These are phyloP conservation scores for Botryotinia convoluta DNA, from an alignment of 2,329 filamentous ascomycete species.

Conservation along the genomic window DNA sequence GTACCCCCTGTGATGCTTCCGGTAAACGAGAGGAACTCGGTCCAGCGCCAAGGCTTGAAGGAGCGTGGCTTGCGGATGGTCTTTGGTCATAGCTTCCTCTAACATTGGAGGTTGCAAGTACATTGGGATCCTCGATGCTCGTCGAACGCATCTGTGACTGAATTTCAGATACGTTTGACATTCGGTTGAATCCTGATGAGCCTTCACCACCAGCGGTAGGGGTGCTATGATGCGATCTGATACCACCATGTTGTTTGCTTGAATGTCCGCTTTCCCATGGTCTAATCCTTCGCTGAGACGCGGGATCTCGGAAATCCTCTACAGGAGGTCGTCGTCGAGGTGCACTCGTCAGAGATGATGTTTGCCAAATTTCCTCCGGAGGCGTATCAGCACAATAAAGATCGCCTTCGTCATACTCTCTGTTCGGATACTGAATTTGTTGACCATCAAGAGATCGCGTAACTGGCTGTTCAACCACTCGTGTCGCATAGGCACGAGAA, in stretches of 20 bases:
- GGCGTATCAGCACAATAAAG: not conserved
- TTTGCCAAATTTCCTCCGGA: not conserved
- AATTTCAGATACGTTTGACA: not conserved
- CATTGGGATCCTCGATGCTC: not conserved
- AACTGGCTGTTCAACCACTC: not conserved
- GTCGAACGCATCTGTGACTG: not conserved
- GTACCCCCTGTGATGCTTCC: no score
- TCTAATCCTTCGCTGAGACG: not conserved
- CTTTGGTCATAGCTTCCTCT: no score
- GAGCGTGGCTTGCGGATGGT: no score
- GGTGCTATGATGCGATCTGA: not conserved
- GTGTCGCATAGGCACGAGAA: not conserved
- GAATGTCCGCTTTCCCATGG: not conserved
- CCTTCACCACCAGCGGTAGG: not conserved
- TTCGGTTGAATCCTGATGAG: not conserved
- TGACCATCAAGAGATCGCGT: not conserved
- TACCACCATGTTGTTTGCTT: accelerated
- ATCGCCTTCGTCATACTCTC: not conserved
- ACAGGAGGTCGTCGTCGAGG: not conserved
- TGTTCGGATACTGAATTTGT: not conserved
- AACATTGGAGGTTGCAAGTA: not conserved
- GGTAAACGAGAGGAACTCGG: no score
- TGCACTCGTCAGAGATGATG: not conserved
- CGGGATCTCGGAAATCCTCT: no score
- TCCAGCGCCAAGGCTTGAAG: no score